phyloP scores from a whole-genome alignment of 1,284 basidiomycete species.

The Puccinia sorghi region DNA sequence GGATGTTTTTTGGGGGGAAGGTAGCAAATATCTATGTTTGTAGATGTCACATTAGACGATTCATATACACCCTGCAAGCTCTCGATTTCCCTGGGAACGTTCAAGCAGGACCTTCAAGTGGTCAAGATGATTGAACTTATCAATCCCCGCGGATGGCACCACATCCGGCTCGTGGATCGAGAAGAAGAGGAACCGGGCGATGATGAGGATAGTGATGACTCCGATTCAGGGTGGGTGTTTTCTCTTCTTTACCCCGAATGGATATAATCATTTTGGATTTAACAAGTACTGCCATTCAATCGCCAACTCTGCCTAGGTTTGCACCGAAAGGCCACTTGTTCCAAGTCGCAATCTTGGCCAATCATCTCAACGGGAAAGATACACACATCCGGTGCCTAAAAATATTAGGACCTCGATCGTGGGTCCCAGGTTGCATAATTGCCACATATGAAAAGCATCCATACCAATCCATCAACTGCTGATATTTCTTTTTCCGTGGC shows the following conservation, averaged over 20 bases:
- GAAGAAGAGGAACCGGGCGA: conserved; percentile 31
- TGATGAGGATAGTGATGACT: conserved; percentile 47
- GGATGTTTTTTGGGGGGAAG: background rate
- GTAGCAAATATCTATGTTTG: conserved; percentile 86
- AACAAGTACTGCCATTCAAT: background rate
- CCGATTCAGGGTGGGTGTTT: conserved; percentile 42
- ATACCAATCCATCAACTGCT: background rate
- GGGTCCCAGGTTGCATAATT: conserved; percentile 2
- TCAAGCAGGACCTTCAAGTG: conserved; percentile 87
- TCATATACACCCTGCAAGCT: conserved; percentile 94
- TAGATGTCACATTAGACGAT: conserved; percentile 85
- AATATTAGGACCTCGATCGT: conserved; percentile 70
- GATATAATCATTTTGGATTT: background rate
- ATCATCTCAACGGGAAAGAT: conserved; percentile 98
- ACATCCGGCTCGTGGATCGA: conserved; percentile 29
- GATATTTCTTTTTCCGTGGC: background rate
- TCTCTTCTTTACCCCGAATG: background rate
- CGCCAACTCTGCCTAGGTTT: conserved; percentile 63
- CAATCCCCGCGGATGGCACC: conserved; percentile 45
- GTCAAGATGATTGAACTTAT: conserved; percentile 57
- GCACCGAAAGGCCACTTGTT: conserved; percentile 84
- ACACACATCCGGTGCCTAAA: conserved; percentile 90
- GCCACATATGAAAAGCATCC: background rate
- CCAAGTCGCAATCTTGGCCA: conserved; percentile 84
- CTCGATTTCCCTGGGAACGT: conserved; percentile 85